Evolutionary conservation across 106 monocot species (phyloP), one percentile per base, ranked within the genome.

Genomic region (Dioscorea zingiberensis): DNA sequence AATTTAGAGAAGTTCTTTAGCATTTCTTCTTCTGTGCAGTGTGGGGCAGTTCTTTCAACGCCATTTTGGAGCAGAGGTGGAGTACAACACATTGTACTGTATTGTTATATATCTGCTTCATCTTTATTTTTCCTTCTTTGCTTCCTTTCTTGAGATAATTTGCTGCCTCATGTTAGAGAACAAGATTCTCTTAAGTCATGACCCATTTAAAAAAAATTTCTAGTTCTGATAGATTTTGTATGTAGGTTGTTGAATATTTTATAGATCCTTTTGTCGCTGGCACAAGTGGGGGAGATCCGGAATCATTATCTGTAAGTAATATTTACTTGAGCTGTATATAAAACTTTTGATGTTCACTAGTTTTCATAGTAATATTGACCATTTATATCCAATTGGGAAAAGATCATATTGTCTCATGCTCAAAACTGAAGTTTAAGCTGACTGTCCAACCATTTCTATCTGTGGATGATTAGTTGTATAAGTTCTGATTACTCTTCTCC

Each of bases 201-300:
- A 6, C 38, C 4, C 38, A 38, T 38, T 10, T 2, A 8, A 38
- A 8, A 38, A 38, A 38, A 38, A 2, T 38, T 38, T 38, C 6
- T 0, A 38, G 38, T 38, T 38, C 38, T 38, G n/a, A 38, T 38
- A 10, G 38, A 38, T 38, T 38, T 38, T 38, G 38, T 2, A 6
- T 38, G 38, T 60, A 97, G 97, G 85, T 97, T 65, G 97, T 97
- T 64, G 91, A 97, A 71, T 84, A 88, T 83, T 75, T 91, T 44
- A 69, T 97, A 71, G 97, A 97, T 70, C 97, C 97, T 69, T 88
- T 97, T 86, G 85, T 97, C 30, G 91, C 97, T 64, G 97, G 97
- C 51, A 86, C 79, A 30, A 97, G 81, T 74, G 97, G 58, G 68
- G 87, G 83, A 69, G 97, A 97, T 76, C 91, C 97, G 27, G 85